Percentiles rank a stretch among this genome's conserved stretches.
phyloP scores from a whole-genome alignment of 2,329 filamentous ascomycete species.

The Apiospora marii region DNA sequence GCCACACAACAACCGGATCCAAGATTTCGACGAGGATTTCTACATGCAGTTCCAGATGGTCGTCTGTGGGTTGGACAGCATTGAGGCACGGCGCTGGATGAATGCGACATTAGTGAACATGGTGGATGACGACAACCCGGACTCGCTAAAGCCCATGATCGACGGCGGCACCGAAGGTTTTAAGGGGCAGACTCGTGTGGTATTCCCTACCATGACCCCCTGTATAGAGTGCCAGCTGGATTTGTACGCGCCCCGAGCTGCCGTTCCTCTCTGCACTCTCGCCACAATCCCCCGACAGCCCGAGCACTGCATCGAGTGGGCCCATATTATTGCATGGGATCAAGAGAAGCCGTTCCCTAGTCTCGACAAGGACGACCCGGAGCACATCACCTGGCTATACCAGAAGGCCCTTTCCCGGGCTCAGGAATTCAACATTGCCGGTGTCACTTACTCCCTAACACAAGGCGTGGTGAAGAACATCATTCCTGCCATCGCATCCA shows the following conservation, averaged over 20 bases:
- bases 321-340: conserved; percentile 97
- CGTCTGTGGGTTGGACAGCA: conserved; percentile 93
- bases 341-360: conserved; percentile 81
- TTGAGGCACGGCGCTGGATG: conserved; percentile 98
- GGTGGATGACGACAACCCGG: conserved; percentile 82
- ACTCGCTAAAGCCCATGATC: conserved; percentile 90
- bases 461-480: conserved; percentile 99
- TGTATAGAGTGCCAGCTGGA: conserved; percentile 99
- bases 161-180: conserved; percentile 98
- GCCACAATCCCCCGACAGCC: conserved; percentile 96
- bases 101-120: conserved; percentile 92
- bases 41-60: conserved; percentile 97
- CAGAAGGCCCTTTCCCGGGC: conserved; percentile 83
- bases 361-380: conserved; percentile 94
- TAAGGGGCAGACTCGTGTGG: conserved; percentile 94
- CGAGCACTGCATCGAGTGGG: conserved; percentile 99
- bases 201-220: conserved; percentile 89
- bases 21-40: conserved; percentile 95
- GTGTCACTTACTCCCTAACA: conserved; percentile 93
- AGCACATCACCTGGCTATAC: conserved; percentile 97
- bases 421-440: conserved; percentile 86
- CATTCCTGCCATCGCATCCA: conserved; percentile 96
- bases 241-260: conserved; percentile 97
- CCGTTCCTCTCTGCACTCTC: conserved; percentile 94
- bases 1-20: conserved; percentile 91